Evolutionary conservation across 2,329 filamentous ascomycete genomes (phyloP), one percentile per base, ranked within the genome.

Genomic region (Penicillium olsonii): DNA sequence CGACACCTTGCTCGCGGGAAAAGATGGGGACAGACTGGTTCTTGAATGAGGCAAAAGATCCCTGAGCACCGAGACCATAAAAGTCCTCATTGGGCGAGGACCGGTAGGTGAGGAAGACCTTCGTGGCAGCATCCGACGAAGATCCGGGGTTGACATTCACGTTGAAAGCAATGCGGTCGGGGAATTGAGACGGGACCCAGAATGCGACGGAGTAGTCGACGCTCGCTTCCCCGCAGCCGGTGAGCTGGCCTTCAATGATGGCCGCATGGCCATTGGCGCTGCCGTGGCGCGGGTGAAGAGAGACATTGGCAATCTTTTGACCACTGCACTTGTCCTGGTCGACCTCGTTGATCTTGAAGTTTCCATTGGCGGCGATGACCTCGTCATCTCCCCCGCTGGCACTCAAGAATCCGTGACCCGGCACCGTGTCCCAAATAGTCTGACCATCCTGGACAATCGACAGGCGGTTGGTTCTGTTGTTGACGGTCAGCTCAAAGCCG

Each of bases 11-110:
- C 29, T 63, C 60, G 7, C 60, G 54, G 2, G 57, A 58, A 43
- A 63, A 62, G 15, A 63, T 60, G 1, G 61, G 59, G 11, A 62
- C 57, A 0, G 59, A 54, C 27, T 54, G 59, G 31, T 62, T 63
- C 37, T 63, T 63, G 51, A 62, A 48, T 2, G 60, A 63, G 0
- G 60, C 55, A 19, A 60, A 63, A 10, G 60, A 63, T 6, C 45
- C 60, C 45, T 63, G 61, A 5, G 46, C 60, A 29, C 61, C 61
- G 3, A 63, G 41, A 20, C 61, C 61, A 27, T 63, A 63, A 43
- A 63, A 61, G 35, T 63, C 58, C 22, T 63, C 61, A 3, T 47
- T 49, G 3, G 52, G 31, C 1, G 56, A 53, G 8, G 60, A 63
- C 11, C 42, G 42, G 27, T 59, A 63, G 12, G 50, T 57, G 15